These are phyloP conservation scores for Polytrichum commune DNA, from an alignment of 225 moss, liverwort and hornwort species.

Conservation along the genomic window DNA sequence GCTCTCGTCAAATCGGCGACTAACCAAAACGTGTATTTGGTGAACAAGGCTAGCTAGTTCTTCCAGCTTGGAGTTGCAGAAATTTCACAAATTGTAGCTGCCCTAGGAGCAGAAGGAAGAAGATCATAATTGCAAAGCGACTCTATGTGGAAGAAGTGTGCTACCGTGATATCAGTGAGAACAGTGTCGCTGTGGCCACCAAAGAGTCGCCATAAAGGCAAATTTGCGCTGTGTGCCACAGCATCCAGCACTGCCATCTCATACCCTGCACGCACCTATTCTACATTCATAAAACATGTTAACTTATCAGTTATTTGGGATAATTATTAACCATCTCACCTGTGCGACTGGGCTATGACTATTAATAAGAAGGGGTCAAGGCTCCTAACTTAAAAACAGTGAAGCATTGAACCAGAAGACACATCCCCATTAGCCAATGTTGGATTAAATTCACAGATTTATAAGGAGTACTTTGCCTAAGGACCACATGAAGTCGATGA, in stretches of 20 bases:
- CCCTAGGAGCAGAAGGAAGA: too few relatives aligned
- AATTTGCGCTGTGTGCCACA: constrained; percentile 56
- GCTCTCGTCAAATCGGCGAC: too few relatives aligned
- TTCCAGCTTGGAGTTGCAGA: too few relatives aligned
- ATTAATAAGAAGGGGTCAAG: not conserved
- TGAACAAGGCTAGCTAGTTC: too few relatives aligned
- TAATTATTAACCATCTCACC: not conserved
- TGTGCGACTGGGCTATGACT: not conserved
- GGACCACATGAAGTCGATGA: too few relatives aligned
- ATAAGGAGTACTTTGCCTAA: too few relatives aligned
- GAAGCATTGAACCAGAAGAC: not conserved
- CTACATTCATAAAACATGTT: constrained; percentile 9
- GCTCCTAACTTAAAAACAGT: not conserved
- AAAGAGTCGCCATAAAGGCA: constrained; percentile 87
- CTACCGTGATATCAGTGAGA: constrained; percentile 85
- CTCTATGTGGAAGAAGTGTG: not conserved
- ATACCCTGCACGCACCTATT: constrained; percentile 82
- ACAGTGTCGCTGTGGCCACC: constrained; percentile 64
- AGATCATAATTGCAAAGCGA: too few relatives aligned
- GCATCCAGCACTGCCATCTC: constrained; percentile 97
- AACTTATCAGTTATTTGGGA: not conserved
- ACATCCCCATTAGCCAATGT: not conserved
- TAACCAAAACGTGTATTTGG: too few relatives aligned
- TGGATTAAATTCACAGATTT: not conserved
- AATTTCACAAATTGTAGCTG: too few relatives aligned